phyloP scores from a whole-genome alignment of 73 alveolate species.

The Paramecium bursaria region DNA sequence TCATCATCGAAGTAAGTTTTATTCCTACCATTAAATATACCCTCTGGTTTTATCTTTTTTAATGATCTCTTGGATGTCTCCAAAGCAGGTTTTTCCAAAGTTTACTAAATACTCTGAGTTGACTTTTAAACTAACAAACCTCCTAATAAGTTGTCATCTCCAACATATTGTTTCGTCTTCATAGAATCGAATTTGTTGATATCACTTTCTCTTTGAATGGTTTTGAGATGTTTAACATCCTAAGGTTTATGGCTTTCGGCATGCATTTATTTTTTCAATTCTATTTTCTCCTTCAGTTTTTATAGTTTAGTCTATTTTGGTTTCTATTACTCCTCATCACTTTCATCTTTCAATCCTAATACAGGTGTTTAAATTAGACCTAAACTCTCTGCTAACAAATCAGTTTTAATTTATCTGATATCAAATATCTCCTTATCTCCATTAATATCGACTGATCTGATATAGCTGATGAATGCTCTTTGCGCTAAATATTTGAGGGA shows the following conservation, averaged over 20 bases:
- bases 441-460: constrained; percentile 85
- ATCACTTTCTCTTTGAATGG: constrained; percentile 52
- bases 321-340: constrained; percentile 75
- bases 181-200: constrained; percentile 34
- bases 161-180: background rate
- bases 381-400: constrained; percentile 86
- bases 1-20: constrained; percentile 58
- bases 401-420: constrained; percentile 74
- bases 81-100: constrained; percentile 11
- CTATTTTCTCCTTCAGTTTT: constrained; percentile 78
- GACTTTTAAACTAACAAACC: constrained; percentile 12
- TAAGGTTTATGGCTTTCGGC: constrained; percentile 64
- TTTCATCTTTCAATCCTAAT: constrained; percentile 68
- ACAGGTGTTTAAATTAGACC: constrained; percentile 95
- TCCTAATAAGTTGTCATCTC: constrained; percentile 13
- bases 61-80: constrained; percentile 52
- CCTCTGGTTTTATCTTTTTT: constrained; percentile 58
- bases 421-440: constrained; percentile 90
- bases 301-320: constrained; percentile 76
- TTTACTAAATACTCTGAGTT: background rate
- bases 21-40: constrained; percentile 64
- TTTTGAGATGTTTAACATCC: constrained; percentile 18
- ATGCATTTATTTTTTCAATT: constrained; percentile 71
- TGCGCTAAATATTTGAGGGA: constrained; percentile 93
- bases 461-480: constrained; percentile 93